Evolutionary conservation across 1,284 basidiomycete species (phyloP), one percentile per base, ranked within the genome.

Genomic region (Gymnopus androsaceus): DNA sequence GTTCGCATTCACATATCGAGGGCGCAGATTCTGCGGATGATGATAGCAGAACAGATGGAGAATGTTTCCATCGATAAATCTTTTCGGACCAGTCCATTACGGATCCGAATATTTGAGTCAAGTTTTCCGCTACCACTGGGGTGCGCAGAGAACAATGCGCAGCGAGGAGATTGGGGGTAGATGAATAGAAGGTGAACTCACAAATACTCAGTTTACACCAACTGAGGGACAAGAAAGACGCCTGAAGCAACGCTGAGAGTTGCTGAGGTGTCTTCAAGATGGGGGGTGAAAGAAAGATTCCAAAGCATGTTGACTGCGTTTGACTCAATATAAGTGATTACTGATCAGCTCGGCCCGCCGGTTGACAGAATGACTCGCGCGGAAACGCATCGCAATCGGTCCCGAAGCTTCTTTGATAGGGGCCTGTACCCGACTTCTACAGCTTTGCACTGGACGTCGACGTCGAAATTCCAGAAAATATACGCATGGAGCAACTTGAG

Each of bases 21-120:
- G 25, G 27, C 41, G 27, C 30, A 34, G 33, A 36, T 19, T 48
- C 31, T 5, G 40, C 9, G 6, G 48, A 50, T 11, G 48, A 55
- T 7, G 54, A 55, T 21, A 50, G 25, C 9, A 51, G 40, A 41
- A 45, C 48, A 30, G 48, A 51, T 28, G 40, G 48, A 23, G 54
- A 50, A 51, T 51, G 54, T 25, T 38, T 27, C 54, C 54, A 51
- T 56, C 54, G 54, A 37, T 56, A 56, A 19, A 36, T 37, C 27
- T 50, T 38, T 14, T 34, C 4, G 17, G 23, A 38, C 14, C 34
- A 50, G 34, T 50, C 48, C 48, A 50, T 50, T 50, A 50, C 48
- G 48, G 34, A 21, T 38, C 48, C 48, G 21, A 50, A 40, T 34
- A 3, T 7, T n/a, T n/a, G n/a, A n/a, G n/a, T n/a, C n/a, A n/a